These are phyloP conservation scores for Sisymbrium irio DNA, from an alignment of 345 rosid genomes.

Conservation along the genomic window DNA sequence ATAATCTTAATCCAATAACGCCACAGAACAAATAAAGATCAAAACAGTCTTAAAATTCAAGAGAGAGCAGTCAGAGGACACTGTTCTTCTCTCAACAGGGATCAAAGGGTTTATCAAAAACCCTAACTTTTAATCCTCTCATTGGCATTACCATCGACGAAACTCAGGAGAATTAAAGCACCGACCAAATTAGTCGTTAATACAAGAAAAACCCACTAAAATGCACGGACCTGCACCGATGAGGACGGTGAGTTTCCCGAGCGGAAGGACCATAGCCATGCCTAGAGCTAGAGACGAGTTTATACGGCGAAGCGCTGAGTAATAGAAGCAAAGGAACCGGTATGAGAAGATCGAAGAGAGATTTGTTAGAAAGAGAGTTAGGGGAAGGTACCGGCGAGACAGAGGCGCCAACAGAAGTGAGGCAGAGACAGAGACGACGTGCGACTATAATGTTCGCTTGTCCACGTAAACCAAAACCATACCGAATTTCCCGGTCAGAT, in stretches of 20 bases:
- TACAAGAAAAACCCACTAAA: neutral
- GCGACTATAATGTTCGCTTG: neutral
- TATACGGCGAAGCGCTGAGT: neutral
- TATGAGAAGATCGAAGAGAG: neutral
- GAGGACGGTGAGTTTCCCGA: conserved; percentile 40
- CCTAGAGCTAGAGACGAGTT: conserved; percentile 2
- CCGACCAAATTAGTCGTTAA: neutral
- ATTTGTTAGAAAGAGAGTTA: neutral
- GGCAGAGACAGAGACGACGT: conserved; percentile 16
- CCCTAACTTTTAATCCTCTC: conserved; percentile 3
- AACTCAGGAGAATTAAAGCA: neutral
- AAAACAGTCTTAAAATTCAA: neutral
- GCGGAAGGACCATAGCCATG: conserved; percentile 27
- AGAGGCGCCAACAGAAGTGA: conserved; percentile 4
- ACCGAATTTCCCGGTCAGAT: neutral
- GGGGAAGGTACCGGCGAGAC: neutral
- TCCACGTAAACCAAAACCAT: neutral
- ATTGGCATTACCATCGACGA: conserved; percentile 1
- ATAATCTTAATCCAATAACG: neutral
- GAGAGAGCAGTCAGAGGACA: neutral
- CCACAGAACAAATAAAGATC: neutral
- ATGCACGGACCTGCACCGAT: conserved; percentile 40
- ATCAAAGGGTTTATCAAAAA: conserved; percentile 31
- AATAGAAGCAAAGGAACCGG: neutral
- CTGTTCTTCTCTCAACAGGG: conserved; percentile 2